phyloP scores from a whole-genome alignment of 1,284 basidiomycete species.

The Apiotrichum gamsii region DNA sequence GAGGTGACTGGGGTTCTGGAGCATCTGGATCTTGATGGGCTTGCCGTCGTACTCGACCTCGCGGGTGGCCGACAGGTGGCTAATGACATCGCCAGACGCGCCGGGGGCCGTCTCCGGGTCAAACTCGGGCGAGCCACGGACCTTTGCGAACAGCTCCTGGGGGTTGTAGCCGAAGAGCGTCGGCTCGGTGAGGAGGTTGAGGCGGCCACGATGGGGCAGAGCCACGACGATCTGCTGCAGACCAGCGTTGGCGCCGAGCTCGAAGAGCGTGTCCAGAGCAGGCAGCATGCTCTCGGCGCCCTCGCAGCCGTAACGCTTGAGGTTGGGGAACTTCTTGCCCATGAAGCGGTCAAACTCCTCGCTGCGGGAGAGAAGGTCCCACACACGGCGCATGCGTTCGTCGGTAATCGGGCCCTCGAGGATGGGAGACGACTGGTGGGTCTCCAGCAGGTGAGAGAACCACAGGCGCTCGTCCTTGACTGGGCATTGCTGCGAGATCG shows the following conservation, averaged over 20 bases:
- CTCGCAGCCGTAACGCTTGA: constrained; percentile 52
- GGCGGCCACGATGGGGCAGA: constrained; percentile 65
- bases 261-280: constrained; percentile 69
- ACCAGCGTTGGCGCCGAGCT: constrained; percentile 62
- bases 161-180: constrained; percentile 63
- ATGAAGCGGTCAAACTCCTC: constrained; percentile 64
- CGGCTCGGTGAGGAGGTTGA: constrained; percentile 67
- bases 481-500: constrained; percentile 52
- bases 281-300: constrained; percentile 87
- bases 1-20: constrained; percentile 83
- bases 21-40: constrained; percentile 62
- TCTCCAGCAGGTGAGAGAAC: constrained; percentile 78
- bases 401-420: constrained; percentile 37
- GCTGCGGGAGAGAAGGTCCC: constrained; percentile 62
- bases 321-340: constrained; percentile 42
- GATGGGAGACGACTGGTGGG: constrained; percentile 49
- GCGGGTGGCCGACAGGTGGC: constrained; percentile 60
- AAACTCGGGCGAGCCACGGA: constrained; percentile 68
- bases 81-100: constrained; percentile 75
- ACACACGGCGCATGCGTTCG: constrained; percentile 55
- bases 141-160: constrained; percentile 71
- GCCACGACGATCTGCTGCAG: constrained; percentile 63
- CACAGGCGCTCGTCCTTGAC: constrained; percentile 50
- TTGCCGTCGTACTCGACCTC: constrained; percentile 45
- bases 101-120: constrained; percentile 56